Base-by-base conservation (phyloP, 2,329 filamentous ascomycete species). In the Ophiocordyceps camponoti-rufipedis region DNA sequence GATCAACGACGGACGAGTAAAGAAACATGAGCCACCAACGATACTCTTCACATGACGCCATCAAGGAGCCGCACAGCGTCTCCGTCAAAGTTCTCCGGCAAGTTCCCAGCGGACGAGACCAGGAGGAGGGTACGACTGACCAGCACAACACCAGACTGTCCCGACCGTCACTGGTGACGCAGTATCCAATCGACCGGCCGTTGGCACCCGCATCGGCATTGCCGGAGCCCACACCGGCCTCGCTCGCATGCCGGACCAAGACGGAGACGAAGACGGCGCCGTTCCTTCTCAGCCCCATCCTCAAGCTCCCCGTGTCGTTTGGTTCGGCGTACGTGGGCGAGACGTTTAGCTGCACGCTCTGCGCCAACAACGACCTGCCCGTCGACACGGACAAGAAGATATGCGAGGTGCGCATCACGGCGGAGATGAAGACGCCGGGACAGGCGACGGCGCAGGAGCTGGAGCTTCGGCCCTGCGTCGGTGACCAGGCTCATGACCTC, bases 301-400 rank as follows among this genome's bases (percentile, higher is more conserved):
- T 96, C 55, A 91, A 85, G 42, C 78, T 96, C 1, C 89, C 91
- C 10, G 81, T 87, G 14, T 82, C 86, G 0, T 96, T 98, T 60
- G 89, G 88, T 41, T 89, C 85, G 12, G 88, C 89, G 9, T 95
- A 95, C 60, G 89, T 96, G 18, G 91, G 91, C 54, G 88, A 96
- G 66, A 86, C 82, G 0, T 96, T 98, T 64, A 81, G 82, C 51
- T 98, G 91, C 64, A 94, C 89, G 1, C 72, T 96, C 19, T 94
- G 88, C 64, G 88, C 85, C n/a, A 95, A 94, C 67, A 89, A 95
- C 59, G 89, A 96, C 64, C 49, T 58, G 1, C 38, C 51, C 5
- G 49, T 38, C 43, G 51, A 55, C 48, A 50, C 52, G 39, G 31
- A 48, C 46, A 73, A 70, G 51, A 68, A 68, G 45, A 78, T 94